These are phyloP conservation scores for Rhodotorula sp. DNA, from an alignment of 1,284 basidiomycete species.

Conservation along the genomic window DNA sequence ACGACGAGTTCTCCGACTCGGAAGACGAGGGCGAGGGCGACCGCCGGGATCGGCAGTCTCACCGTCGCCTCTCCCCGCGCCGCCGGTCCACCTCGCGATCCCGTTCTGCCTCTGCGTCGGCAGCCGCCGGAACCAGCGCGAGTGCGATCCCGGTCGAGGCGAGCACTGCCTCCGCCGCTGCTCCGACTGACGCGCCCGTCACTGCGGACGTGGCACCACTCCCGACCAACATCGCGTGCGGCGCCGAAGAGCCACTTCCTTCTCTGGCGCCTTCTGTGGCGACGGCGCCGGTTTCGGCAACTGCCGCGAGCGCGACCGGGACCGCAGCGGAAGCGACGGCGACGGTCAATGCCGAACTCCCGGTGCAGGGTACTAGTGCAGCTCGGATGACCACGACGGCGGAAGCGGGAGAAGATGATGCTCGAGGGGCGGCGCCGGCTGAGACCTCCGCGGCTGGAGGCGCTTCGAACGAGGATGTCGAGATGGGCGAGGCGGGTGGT, in stretches of 20 bases:
- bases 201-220: slow-evolving; percentile 8
- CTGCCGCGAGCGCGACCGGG: neutral
- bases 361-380: slow-evolving; percentile 34
- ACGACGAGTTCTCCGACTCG: slow-evolving; percentile 61
- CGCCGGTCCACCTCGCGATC: neutral
- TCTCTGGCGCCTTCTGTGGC: neutral
- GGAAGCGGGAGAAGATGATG: slow-evolving; percentile 27
- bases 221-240: slow-evolving; percentile 21
- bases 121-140: neutral
- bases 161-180: slow-evolving; percentile 7
- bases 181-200: slow-evolving; percentile 14
- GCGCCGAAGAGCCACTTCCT: slow-evolving; percentile 13
- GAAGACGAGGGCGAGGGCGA: slow-evolving; percentile 75
- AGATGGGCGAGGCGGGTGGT: slow-evolving; percentile 8
- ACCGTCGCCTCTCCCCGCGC: slow-evolving; percentile 2
- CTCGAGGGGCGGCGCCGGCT: neutral
- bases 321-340: neutral
- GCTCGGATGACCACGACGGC: slow-evolving; percentile 37
- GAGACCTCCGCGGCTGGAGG: neutral
- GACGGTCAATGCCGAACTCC: slow-evolving; percentile 14
- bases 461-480: slow-evolving; percentile 10
- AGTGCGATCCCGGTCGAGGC: slow-evolving; percentile 10
- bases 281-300: neutral
- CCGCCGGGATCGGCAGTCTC: slow-evolving; percentile 56
- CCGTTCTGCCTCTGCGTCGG: neutral